Evolutionary conservation across 73 alveolate genomes (phyloP), one percentile per base, ranked within the genome.

Genomic region (Loxodes magnus): DNA sequence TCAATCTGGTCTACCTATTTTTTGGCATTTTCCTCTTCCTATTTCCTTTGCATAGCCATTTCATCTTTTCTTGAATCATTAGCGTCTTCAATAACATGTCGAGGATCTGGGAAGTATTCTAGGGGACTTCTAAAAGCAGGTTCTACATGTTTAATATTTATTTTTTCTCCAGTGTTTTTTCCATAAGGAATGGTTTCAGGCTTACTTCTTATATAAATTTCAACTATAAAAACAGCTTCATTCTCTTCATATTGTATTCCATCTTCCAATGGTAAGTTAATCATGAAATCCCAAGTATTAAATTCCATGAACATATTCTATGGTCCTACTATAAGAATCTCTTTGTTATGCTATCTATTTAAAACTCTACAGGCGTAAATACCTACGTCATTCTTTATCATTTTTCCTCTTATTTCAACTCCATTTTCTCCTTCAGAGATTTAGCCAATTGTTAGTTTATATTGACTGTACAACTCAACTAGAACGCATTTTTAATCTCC

Each of bases 111-210:
- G 72, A 64, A 76, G 49, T 50, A 60, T 50, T 78, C 89, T 69
- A 92, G 70, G 20, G 96, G 94, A 22, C 84, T 71, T 44, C 96
- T 68, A 0, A 76, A 63, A 26, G 82, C 96, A 14, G 84, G 69
- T 12, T 80, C 82, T 34, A 92, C 56, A 71, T 84, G 94, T 20
- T 80, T 85, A 15, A 84, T 71, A 37, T 83, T 87, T 43, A 88
- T 56, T 73, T 91, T 84, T 44, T 87, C 97, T 23, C 76, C 71
- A 38, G 88, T 62, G 31, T 72, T 61, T 51, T 82, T 71, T 50
- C 87, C 85, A 43, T 91, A 91, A 20, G 93, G 96, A 41, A 92
- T 92, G 23, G 81, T 59, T 29, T 86, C 96, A 26, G 96, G 95
- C 31, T 79, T 61, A 42, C 77, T 87, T 62, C 98, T 81, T 22